These are phyloP conservation scores for Podospora bellae-mahoneyi DNA, from an alignment of 495 filamentous ascomycete genomes.

Conservation along the genomic window DNA sequence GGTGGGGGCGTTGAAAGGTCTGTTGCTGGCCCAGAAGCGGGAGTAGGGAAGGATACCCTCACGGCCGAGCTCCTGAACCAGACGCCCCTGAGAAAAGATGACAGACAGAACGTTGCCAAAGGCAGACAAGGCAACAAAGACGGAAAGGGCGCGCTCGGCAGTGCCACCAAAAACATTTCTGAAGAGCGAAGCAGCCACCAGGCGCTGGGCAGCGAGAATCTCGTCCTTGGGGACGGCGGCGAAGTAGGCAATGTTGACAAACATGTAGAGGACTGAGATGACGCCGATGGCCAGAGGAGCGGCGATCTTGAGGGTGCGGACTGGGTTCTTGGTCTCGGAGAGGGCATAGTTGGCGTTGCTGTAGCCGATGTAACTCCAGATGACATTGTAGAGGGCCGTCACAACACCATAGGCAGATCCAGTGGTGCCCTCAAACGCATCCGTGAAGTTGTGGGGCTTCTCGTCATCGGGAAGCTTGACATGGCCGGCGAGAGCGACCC, in stretches of 20 bases:
- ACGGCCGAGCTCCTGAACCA: conserved; percentile 63
- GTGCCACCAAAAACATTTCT: conserved; percentile 61
- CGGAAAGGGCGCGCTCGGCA: conserved; percentile 58
- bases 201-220: conserved; percentile 55
- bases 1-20: conserved; percentile 59
- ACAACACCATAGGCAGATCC: conserved; percentile 58
- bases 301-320: conserved; percentile 60
- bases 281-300: conserved; percentile 59
- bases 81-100: conserved; percentile 64
- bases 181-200: conserved; percentile 64
- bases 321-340: conserved; percentile 60
- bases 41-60: conserved; percentile 63
- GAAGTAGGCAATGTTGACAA: conserved; percentile 72
- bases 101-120: conserved; percentile 69
- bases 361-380: conserved; percentile 66
- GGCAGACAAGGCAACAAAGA: conserved; percentile 69
- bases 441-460: conserved; percentile 61
- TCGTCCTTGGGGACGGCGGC: conserved; percentile 63
- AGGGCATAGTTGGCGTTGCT: conserved; percentile 61
- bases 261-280: conserved; percentile 63
- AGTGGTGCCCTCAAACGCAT: conserved; percentile 60
- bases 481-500: conserved; percentile 58
- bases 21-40: conserved; percentile 61
- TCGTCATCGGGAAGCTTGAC: conserved; percentile 44
- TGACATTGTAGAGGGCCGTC: conserved; percentile 62